Conservation (phyloP, 768 basidiomycete genomes). For the Cystobasidium tubakii region DNA sequence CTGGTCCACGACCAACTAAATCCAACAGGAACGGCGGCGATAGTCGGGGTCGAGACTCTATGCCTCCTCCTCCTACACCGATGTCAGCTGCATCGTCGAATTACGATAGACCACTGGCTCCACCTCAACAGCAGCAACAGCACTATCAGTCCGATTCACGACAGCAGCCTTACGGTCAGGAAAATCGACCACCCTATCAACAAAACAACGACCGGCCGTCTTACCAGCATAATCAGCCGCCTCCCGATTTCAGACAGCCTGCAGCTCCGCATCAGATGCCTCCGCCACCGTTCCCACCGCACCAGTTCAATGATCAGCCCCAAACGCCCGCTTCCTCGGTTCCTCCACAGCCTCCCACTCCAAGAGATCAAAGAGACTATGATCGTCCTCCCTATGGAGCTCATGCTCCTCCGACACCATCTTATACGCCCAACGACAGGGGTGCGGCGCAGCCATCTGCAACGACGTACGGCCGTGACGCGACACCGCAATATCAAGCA, state of each 20-base stretch:
- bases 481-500: neutral
- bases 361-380: neutral
- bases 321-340: neutral
- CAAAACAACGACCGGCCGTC: neutral
- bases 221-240: neutral
- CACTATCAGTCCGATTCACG: neutral
- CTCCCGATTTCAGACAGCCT: neutral
- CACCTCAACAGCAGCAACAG: neutral
- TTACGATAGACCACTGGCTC: neutral
- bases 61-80: neutral
- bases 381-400: neutral
- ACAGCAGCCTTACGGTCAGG: neutral
- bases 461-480: neutral
- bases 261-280: neutral
- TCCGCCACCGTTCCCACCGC: neutral
- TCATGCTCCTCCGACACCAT: slow-evolving; percentile 1
- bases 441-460: neutral
- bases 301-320: neutral
- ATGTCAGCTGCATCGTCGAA: neutral
- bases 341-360: neutral
- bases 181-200: neutral
- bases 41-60: neutral
- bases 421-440: neutral
- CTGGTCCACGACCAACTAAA: neutral
- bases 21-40: neutral